Conservation (phyloP, 805 yeast genomes). For the Tetrapisispora pingtungensis region DNA sequence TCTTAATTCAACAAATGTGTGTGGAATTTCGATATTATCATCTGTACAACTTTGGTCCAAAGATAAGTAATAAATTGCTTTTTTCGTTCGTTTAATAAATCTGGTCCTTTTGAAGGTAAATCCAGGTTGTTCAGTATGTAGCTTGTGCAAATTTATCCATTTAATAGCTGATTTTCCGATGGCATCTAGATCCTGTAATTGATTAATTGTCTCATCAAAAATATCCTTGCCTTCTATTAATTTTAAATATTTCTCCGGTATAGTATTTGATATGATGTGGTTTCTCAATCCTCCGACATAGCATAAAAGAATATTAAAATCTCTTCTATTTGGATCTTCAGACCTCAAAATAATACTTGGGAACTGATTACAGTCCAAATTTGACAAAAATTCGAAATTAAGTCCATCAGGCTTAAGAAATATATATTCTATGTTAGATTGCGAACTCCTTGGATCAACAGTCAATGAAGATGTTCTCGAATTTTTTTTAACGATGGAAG, state of each 20-base stretch:
- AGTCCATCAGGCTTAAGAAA: not conserved
- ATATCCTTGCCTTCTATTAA: not conserved
- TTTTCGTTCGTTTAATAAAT: constrained; percentile 12
- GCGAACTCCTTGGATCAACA: not conserved
- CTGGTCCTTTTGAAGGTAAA: constrained; percentile 21
- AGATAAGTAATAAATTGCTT: constrained; percentile 12
- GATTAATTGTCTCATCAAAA: not conserved
- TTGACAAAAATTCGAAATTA: not conserved
- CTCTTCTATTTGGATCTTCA: constrained; percentile 5
- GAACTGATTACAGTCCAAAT: constrained; percentile 12
- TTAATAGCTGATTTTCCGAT: constrained; percentile 20
- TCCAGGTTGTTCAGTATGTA: constrained; percentile 7
- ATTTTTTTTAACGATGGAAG: not conserved
- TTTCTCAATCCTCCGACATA: constrained; percentile 27
- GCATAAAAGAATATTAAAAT: constrained; percentile 18
- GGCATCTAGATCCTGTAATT: constrained; percentile 3
- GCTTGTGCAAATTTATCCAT: constrained; percentile 20
- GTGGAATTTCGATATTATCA: constrained; percentile 10
- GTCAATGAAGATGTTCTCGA: not conserved
- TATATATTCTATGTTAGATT: not conserved
- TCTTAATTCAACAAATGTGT: constrained; percentile 16
- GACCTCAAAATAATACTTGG: constrained; percentile 13
- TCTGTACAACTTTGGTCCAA: constrained; percentile 20
- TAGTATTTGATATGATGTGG: constrained; percentile 14
- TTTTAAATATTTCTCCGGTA: constrained; percentile 1